Percentiles rank a stretch among this genome's conserved stretches.
phyloP scores from a whole-genome alignment of 129 eudicot species.

The Chrysanthemum lavandulifolium region DNA sequence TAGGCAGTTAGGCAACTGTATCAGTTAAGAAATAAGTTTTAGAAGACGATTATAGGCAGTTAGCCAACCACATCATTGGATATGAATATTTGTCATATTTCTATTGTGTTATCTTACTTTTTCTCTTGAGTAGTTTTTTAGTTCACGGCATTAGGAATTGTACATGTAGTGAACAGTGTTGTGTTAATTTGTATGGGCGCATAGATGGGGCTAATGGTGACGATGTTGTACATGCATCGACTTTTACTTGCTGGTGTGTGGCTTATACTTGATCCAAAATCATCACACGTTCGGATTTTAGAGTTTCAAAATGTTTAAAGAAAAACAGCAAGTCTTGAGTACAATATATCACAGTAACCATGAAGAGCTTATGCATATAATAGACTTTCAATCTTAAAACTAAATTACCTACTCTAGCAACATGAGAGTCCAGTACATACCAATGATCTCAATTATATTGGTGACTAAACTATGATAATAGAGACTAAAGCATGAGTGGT shows the following conservation, averaged over 20 bases:
- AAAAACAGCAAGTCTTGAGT: too few relatives aligned
- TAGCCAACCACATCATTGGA: not conserved
- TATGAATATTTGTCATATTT: not conserved
- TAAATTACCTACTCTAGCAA: not conserved
- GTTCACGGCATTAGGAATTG: conserved; percentile 32
- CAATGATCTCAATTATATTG: too few relatives aligned
- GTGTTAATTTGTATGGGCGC: conserved; percentile 17
- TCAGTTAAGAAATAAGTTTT: too few relatives aligned
- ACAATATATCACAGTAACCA: not conserved
- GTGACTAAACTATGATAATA: too few relatives aligned
- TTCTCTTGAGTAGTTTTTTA: conserved; percentile 9
- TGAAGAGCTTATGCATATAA: not conserved
- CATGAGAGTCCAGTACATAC: too few relatives aligned
- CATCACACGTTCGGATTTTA: conserved; percentile 2
- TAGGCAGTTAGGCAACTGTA: too few relatives aligned
- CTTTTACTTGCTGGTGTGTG: not conserved
- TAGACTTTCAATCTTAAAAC: not conserved
- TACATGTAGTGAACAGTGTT: conserved; percentile 38
- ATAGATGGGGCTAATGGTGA: not conserved
- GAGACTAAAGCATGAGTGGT: too few relatives aligned
- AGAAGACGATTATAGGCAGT: too few relatives aligned
- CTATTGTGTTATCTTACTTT: not conserved
- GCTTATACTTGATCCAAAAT: conserved; percentile 8
- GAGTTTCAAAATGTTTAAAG: too few relatives aligned
- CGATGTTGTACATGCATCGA: conserved; percentile 25